A percentile compares a stretch with the other conserved stretches of the same genome.
These are phyloP conservation scores for Venustampulla echinocandica DNA, from an alignment of 495 filamentous ascomycete genomes.

Conservation along the genomic window DNA sequence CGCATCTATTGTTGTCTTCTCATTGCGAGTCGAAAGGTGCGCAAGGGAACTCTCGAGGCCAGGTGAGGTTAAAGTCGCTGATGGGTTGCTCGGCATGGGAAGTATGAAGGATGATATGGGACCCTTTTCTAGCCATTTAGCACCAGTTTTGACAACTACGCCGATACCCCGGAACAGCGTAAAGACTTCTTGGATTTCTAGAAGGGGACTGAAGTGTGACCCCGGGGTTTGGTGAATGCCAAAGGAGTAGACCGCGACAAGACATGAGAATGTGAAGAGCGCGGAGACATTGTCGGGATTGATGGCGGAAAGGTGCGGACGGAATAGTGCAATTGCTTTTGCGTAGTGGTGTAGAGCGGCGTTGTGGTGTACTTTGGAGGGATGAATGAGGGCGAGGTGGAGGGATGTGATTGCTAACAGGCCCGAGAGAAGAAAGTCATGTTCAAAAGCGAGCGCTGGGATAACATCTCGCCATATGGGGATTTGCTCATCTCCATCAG, in stretches of 20 bases:
- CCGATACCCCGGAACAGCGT: conserved; percentile 2
- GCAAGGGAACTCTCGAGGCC: not conserved
- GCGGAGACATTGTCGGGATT: not conserved
- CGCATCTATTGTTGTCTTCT: not conserved
- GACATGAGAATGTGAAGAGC: conserved; percentile 7
- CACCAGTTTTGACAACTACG: conserved; percentile 1
- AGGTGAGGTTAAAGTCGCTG: not conserved
- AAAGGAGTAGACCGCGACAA: conserved; percentile 8
- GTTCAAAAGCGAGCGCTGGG: conserved; percentile 1
- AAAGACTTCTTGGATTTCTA: conserved; percentile 2
- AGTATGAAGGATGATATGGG: not conserved
- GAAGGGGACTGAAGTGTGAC: not conserved
- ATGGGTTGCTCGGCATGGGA: not conserved
- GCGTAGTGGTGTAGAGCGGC: conserved; percentile 3
- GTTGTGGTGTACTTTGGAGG: not conserved
- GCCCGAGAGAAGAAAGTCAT: conserved; percentile 5
- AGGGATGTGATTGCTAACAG: conserved; percentile 4
- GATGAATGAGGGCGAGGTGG: conserved; percentile 2
- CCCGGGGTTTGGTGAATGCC: not conserved
- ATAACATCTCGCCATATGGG: not conserved
- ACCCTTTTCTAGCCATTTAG: conserved; percentile 3
- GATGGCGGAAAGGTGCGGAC: conserved; percentile 1
- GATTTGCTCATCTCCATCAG: not conserved
- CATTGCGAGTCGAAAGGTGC: not conserved
- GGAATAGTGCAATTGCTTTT: not conserved